A percentile compares a stretch with the other conserved stretches of the same genome.
Evolutionary conservation across 2,329 filamentous ascomycete genomes (phyloP).

Genomic region (Alternaria longipes): DNA sequence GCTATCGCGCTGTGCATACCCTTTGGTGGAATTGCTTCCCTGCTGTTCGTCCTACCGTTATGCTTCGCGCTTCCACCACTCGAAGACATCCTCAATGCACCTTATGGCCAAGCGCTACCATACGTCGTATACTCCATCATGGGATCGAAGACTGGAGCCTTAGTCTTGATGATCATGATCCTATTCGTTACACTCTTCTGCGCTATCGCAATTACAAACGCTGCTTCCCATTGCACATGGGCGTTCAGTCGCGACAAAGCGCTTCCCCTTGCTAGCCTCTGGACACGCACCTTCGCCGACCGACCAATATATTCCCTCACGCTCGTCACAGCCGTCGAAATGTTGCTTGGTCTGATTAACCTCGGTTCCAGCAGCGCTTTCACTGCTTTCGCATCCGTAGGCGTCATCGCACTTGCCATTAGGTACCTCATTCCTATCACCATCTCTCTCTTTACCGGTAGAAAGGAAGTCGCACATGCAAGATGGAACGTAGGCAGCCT

Average conservation of each 20-base stretch:
- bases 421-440: not conserved
- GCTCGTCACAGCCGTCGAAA: not conserved
- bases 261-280: conserved; percentile 51
- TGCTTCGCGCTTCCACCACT: conserved; percentile 61
- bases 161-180: conserved; percentile 50
- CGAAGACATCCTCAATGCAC: conserved; percentile 56
- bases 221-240: conserved; percentile 59
- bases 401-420: not conserved
- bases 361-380: not conserved
- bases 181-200: conserved; percentile 63
- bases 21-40: too few species aligned
- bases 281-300: conserved; percentile 26
- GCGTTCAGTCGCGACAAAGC: conserved; percentile 58
- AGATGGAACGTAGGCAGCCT: not conserved
- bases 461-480: not conserved
- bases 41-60: conserved; percentile 64
- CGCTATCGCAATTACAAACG: conserved; percentile 63
- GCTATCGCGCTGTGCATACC: conserved; percentile 56
- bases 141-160: conserved; percentile 56
- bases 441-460: not conserved
- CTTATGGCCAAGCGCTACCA: conserved; percentile 60
- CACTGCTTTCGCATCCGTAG: not conserved
- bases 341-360: not conserved
- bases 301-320: conserved; percentile 59
- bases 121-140: conserved; percentile 62